A percentile compares a stretch with the other conserved stretches of the same genome.
These are phyloP conservation scores for Mycosarcoma mackinlayi DNA, from an alignment of 1,284 basidiomycete species.

Conservation along the genomic window DNA sequence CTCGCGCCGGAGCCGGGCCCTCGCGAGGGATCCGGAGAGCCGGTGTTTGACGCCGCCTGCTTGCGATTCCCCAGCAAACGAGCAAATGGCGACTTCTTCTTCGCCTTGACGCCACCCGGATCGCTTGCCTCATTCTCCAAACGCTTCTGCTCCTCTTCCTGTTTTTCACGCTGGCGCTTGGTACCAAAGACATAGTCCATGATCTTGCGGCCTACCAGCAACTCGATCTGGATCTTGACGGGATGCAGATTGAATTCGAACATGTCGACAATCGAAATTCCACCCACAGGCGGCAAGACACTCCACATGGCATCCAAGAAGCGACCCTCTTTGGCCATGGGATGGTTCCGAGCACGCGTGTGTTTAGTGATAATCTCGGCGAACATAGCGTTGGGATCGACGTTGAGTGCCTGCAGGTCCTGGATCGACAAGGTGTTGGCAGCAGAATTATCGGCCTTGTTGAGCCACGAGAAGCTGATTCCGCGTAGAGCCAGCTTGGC, in stretches of 20 bases:
- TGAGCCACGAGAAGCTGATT: conserved; percentile 85
- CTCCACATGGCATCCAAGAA: conserved; percentile 63
- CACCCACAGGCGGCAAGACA: conserved; percentile 78
- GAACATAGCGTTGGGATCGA: conserved; percentile 84
- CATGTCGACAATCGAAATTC: conserved; percentile 87
- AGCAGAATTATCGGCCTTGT: conserved; percentile 87
- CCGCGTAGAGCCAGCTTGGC: conserved; percentile 86
- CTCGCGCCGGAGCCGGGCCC: conserved; percentile 17
- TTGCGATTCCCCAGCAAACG: conserved; percentile 33
- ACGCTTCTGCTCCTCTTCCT: conserved; percentile 47
- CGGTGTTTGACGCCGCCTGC: conserved; percentile 11
- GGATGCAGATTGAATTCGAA: conserved; percentile 88
- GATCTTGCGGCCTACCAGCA: conserved; percentile 82
- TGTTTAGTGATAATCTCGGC: conserved; percentile 85
- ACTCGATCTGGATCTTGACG: conserved; percentile 77
- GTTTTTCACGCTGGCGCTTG: conserved; percentile 49
- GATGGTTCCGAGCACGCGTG: conserved; percentile 39
- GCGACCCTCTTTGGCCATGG: conserved; percentile 58
- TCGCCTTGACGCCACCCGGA: conserved; percentile 12
- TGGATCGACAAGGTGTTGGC: conserved; percentile 81
- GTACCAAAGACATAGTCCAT: conserved; percentile 84
- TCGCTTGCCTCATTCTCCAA: conserved; percentile 17
- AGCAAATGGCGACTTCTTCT: conserved; percentile 50
- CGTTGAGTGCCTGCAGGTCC: conserved; percentile 86
- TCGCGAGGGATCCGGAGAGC: conserved; percentile 4